Percentiles rank a stretch among this genome's conserved stretches.
phyloP scores from a whole-genome alignment of 2,329 filamentous ascomycete genomes.

The Fusarium vanettenii region DNA sequence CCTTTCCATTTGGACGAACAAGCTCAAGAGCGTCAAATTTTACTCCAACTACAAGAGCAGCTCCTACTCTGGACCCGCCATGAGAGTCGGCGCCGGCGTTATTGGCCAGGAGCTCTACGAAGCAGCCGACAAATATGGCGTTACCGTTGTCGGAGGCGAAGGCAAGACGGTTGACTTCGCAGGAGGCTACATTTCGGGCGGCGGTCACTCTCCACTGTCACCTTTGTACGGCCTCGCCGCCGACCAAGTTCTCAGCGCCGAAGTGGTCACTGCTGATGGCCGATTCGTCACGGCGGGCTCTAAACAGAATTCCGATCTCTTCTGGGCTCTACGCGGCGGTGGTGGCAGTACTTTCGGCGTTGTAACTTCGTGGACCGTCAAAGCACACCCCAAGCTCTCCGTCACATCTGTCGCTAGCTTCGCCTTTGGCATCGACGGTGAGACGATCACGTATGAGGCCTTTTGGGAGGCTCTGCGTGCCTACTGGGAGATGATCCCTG shows the following conservation, averaged over 20 bases:
- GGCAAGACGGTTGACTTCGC: not conserved
- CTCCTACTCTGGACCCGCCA: not conserved
- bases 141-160: not conserved
- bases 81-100: not conserved
- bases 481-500: not conserved
- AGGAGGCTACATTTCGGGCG: not conserved
- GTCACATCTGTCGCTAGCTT: not conserved
- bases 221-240: not conserved
- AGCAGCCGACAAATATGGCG: not conserved
- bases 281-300: not conserved
- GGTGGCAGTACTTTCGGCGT: not conserved
- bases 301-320: not conserved
- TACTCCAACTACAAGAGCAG: constrained; percentile 49
- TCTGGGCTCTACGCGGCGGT: not conserved
- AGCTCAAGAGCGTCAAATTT: constrained; percentile 58
- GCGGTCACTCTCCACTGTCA: not conserved
- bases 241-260: not conserved
- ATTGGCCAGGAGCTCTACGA: not conserved
- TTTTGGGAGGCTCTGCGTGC: not conserved
- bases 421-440: not conserved
- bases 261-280: not conserved
- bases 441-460: not conserved
- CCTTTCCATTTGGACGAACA: constrained; percentile 65
- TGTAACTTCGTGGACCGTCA: not conserved
- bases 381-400: not conserved